Conservation (phyloP, 306 rosid species). For the Hippophae rhamnoides region DNA sequence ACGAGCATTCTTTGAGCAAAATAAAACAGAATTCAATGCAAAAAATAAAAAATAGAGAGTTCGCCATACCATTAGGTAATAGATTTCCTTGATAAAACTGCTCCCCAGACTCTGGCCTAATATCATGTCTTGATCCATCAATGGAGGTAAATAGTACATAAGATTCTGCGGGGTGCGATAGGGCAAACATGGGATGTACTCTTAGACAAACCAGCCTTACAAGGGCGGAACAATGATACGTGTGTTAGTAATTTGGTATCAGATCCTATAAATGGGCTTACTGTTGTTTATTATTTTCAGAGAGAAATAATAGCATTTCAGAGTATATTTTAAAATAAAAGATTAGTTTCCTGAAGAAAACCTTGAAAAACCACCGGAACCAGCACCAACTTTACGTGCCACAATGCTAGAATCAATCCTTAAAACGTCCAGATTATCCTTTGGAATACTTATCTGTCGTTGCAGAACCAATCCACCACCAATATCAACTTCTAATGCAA, state of each 20-base stretch:
- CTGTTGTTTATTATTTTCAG: not conserved
- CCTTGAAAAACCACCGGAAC: slow-evolving; percentile 98
- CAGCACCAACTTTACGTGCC: slow-evolving; percentile 79
- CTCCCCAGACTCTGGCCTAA: slow-evolving; percentile 75
- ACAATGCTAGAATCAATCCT: slow-evolving; percentile 64
- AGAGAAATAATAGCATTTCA: not conserved
- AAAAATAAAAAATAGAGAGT: not conserved
- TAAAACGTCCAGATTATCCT: slow-evolving; percentile 33
- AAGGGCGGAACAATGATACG: slow-evolving; percentile 12
- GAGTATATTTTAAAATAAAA: not conserved
- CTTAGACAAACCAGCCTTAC: slow-evolving; percentile 80
- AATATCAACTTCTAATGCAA: slow-evolving; percentile 69
- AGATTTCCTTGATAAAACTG: slow-evolving; percentile 53
- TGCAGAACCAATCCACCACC: slow-evolving; percentile 80
- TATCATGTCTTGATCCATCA: slow-evolving; percentile 69
- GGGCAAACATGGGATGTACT: slow-evolving; percentile 74
- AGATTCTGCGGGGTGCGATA: slow-evolving; percentile 73
- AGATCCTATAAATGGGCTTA: too few relatives aligned
- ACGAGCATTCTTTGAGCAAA: too few relatives aligned
- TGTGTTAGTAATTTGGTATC: not conserved
- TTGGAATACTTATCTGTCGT: slow-evolving; percentile 53
- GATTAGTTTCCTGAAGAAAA: slow-evolving; percentile 14
- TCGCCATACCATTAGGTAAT: slow-evolving; percentile 60
- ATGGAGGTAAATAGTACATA: slow-evolving; percentile 61
- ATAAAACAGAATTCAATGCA: too few relatives aligned